These are phyloP conservation scores for Pyrenophora tritici-repentis DNA, from an alignment of 2,329 filamentous ascomycete species.

Conservation along the genomic window DNA sequence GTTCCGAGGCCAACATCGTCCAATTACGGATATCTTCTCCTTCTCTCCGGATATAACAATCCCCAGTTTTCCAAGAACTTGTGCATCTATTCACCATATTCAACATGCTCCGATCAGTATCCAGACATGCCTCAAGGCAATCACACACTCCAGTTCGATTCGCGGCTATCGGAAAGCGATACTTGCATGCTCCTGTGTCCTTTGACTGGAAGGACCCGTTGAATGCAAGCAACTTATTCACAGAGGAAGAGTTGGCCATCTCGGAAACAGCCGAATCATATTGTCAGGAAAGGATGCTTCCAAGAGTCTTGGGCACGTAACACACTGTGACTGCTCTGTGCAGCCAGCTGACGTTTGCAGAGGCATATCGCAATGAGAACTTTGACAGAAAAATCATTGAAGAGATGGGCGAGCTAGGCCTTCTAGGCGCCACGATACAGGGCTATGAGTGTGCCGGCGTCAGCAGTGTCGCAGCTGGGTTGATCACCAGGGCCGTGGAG, in stretches of 20 bases:
- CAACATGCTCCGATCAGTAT: constrained; percentile 53
- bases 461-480: constrained; percentile 82
- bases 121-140: constrained; percentile 49
- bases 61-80: neutral
- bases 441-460: constrained; percentile 89
- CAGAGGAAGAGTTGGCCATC: constrained; percentile 89
- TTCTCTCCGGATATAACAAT: constrained; percentile 1
- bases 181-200: constrained; percentile 50
- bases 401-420: constrained; percentile 92
- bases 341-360: constrained; percentile 51
- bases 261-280: constrained; percentile 90
- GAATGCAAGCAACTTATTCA: constrained; percentile 72
- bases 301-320: constrained; percentile 76
- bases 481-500: constrained; percentile 90
- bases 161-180: constrained; percentile 44
- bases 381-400: constrained; percentile 84
- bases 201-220: constrained; percentile 97
- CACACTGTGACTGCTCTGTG: neutral
- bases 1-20: constrained; percentile 29
- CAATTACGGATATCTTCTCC: constrained; percentile 12
- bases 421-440: constrained; percentile 82
- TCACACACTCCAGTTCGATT: constrained; percentile 35
- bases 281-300: constrained; percentile 86
- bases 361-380: constrained; percentile 83
- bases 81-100: neutral